Evolutionary conservation across 176 grass and related monocot species (phyloP), one percentile per base, ranked within the genome.

Genomic region (Secale cereale): DNA sequence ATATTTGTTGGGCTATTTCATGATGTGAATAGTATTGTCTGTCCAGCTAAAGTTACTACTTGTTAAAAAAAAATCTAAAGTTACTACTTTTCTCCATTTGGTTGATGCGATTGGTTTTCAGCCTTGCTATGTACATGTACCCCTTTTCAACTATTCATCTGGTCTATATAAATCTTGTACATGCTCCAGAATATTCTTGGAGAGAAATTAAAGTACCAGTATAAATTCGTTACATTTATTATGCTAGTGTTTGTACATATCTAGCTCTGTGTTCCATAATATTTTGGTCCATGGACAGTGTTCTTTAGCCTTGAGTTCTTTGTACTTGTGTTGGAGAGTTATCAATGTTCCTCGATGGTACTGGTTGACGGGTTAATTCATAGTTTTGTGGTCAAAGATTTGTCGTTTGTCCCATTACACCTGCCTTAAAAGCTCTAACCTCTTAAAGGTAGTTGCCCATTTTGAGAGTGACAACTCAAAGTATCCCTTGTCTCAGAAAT

Each of bases 401-500:
- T 80, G 30, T 35, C 63, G 1, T 20, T 46, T 80, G 56, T 73
- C 62, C 65, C 69, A 73, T 27, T 72, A 83, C 39, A 79, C 41
- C 59, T 46, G 81, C 64, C 68, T 87, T 87, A 60, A 84, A 74
- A 68, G 85, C 48, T 87, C 75, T 83, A 80, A 25, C 32, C 76
- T 90, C 85, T 76, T 87, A 84, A 87, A 76, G 68, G 8, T 67
- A 28, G 65, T 83, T 80, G 89, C 76, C 76, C 81, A 74, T 90
- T 91, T 84, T 84, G 89, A 87, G 84, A 78, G 65, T 74, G 74
- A 26, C 83, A 78, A 76, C 60, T 86, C 77, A 82, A 72, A 50
- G 27, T 60, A 65, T 82, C 73, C 4, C 19, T 25, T 63, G 19
- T 19, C 32, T 50, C 78, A 82, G 76, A 76, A 25, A 29, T 75